Base-by-base conservation (phyloP, 2,329 filamentous ascomycete species). In the Celoporthe dispersa region DNA sequence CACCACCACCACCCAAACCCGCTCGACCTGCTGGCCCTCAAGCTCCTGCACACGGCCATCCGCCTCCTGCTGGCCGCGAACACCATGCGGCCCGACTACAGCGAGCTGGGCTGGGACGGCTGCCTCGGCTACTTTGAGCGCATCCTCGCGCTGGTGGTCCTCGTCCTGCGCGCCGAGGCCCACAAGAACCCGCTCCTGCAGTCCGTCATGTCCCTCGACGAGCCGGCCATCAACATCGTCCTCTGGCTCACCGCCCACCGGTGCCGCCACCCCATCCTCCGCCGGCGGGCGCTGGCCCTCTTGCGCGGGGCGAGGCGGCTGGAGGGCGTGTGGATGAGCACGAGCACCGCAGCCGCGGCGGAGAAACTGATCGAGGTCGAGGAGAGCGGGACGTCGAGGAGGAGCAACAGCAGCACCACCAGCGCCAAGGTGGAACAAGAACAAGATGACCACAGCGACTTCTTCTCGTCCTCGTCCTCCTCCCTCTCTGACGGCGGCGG, bases 271-370 rank as follows among this genome's bases (percentile, higher is more conserved):
- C 76, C 78, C 0, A 64, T 74, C 35, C 61, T 79, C 0, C 74
- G 79, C 1, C 73, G 77, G 19, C 72, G 75, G 3, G 76, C 75
- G 1, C 64, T 79, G 7, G 53, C 64, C 4, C 71, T 79, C 3
- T 63, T 80, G 7, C 59, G 68, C 19, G 69, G 67, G 31, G 65
- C 75, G 25, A 78, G 77, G n/a, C 68, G 79, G 25, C 77, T 78
- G 19, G 79, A 80, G 41, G 79, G 78, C 2, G 73, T 77, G 69
- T 80, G 78, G 79, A 74, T 75, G 68, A 79, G 79, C 61, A 73
- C 74, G n/a, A 76, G 74, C 1, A 73, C 76, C 1, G 75, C 77
- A 9, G 73, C 70, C 3, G 79, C 78, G 2, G 77, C 77, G 65
- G 72, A 73, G 37, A 68, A 57, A n/a, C 51, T 73, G 0, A 64